A percentile compares a stretch with the other conserved stretches of the same genome.
phyloP scores from a whole-genome alignment of 1,139 yeast genomes.

The Candida tropicalis region DNA sequence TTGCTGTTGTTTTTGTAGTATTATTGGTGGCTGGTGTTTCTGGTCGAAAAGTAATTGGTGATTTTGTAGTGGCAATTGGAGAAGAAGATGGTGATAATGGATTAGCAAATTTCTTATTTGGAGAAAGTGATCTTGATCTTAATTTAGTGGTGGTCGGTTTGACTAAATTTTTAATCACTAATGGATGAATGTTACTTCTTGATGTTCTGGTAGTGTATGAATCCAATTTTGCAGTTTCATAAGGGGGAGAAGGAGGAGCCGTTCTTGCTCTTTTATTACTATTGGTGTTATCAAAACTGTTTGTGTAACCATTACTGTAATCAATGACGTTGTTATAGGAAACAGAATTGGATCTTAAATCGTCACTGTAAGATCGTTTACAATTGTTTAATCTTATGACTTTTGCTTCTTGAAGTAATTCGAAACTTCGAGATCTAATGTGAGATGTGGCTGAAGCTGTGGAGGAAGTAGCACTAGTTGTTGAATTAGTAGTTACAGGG shows the following conservation, averaged over 20 bases:
- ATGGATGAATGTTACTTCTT: too few relatives aligned
- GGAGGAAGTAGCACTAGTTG: too few relatives aligned
- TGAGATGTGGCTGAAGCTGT: slow-evolving; percentile 18
- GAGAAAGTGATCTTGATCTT: slow-evolving; percentile 40
- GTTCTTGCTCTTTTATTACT: slow-evolving; percentile 47
- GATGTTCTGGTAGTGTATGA: slow-evolving; percentile 3
- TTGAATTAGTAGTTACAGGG: too few relatives aligned
- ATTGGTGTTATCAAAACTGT: neutral
- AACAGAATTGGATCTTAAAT: slow-evolving; percentile 4
- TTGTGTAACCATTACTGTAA: neutral
- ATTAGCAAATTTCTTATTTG: slow-evolving; percentile 28
- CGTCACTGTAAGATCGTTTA: slow-evolving; percentile 31
- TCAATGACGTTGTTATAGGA: neutral
- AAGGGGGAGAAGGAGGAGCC: slow-evolving; percentile 55
- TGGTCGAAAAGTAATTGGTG: slow-evolving; percentile 23
- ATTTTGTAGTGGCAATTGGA: slow-evolving; percentile 27
- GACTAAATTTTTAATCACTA: slow-evolving; percentile 9
- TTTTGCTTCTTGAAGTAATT: slow-evolving; percentile 26
- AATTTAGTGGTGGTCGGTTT: slow-evolving; percentile 10
- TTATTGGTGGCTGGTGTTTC: slow-evolving; percentile 6
- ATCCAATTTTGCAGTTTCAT: slow-evolving; percentile 10
- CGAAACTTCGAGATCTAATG: slow-evolving; percentile 36
- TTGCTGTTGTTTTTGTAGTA: neutral
- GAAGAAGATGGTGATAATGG: slow-evolving; percentile 36
- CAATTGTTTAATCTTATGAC: slow-evolving; percentile 17